Evolutionary conservation across 768 basidiomycete species (phyloP), one percentile per base, ranked within the genome.

Genomic region (Lactarius deliciosus): DNA sequence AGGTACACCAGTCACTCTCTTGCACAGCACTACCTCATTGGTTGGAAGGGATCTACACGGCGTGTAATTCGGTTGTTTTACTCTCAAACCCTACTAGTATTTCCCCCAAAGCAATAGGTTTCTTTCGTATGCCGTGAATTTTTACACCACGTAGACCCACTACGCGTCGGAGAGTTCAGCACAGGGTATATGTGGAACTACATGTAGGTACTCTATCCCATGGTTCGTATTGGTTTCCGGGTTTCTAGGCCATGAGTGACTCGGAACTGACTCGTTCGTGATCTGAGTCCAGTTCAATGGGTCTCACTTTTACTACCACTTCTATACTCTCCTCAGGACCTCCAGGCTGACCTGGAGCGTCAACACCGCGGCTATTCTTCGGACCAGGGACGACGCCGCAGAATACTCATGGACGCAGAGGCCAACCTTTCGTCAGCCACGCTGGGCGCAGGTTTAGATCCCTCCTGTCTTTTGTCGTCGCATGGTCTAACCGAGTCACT

Each of bases 41-140:
- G 65, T 67, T 5, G 68, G 70, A 11, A 59, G 53, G 6, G 68
- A 71, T 40, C 68, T 71, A 15, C 63, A 71, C 64, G 68, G 68
- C 64, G 41, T 5, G 16, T 1, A 16, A n/a, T 45, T 25, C 34
- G 28, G 3, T 58, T 40, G 18, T 25, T 8, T 43, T 20, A n/a
- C 20, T 25, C 36, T 22, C 22, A 20, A 36, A 36, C 34, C 34
- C 10, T 11, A n/a, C n/a, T n/a, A n/a, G n/a, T n/a, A 32, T 32
- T 32, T 8, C 9, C 34, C 11, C 11, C 32, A n/a, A 30, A 34
- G 13, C 47, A 36, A 55, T 30, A 25, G 30, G 28, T 66, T 13
- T 11, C 47, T 38, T 2, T 20, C 50, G 30, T 57, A 25, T 18
- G 28, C 40, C 7, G 34, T 34, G 10, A 9, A 8, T 30, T 22